These are phyloP conservation scores for Blastobotrys malaysiensis DNA, from an alignment of 1,139 yeast species.

Conservation along the genomic window DNA sequence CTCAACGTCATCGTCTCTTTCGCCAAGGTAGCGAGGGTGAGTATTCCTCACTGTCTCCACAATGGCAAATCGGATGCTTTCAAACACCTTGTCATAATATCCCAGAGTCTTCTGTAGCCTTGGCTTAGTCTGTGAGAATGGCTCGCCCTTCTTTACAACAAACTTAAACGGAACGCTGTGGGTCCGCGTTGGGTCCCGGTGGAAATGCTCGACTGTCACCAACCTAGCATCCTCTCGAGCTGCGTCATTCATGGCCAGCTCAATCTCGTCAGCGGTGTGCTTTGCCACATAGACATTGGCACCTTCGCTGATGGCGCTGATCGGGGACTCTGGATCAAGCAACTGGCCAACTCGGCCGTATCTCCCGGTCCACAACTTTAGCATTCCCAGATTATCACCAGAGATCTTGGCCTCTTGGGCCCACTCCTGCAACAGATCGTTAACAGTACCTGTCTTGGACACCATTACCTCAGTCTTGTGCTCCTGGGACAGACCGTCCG, in stretches of 20 bases:
- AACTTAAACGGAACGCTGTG: constrained; percentile 92
- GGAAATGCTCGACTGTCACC: constrained; percentile 63
- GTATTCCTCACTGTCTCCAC: constrained; percentile 15
- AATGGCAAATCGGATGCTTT: constrained; percentile 62
- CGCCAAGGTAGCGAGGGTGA: constrained; percentile 43
- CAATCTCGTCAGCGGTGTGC: constrained; percentile 32
- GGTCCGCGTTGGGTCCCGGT: constrained; percentile 58
- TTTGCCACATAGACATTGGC: constrained; percentile 32
- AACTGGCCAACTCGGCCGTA: constrained; percentile 24
- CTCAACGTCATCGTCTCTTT: constrained; percentile 33
- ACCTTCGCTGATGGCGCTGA: constrained; percentile 23
- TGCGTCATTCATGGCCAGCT: constrained; percentile 16
- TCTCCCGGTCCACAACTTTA: constrained; percentile 55
- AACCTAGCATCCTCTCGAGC: constrained; percentile 29
- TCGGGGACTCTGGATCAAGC: constrained; percentile 21
- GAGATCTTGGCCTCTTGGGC: constrained; percentile 46
- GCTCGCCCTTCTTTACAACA: constrained; percentile 51
- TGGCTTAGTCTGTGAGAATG: constrained; percentile 54
- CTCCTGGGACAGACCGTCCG: constrained; percentile 38
- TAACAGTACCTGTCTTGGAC: constrained; percentile 54
- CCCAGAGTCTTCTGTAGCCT: constrained; percentile 69
- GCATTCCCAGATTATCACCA: constrained; percentile 40
- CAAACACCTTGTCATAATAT: constrained; percentile 71
- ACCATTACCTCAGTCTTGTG: constrained; percentile 67
- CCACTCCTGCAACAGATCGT: constrained; percentile 46